Evolutionary conservation across 305 asterid genomes (phyloP).

Genomic region (Solanum aculeatissimum): DNA sequence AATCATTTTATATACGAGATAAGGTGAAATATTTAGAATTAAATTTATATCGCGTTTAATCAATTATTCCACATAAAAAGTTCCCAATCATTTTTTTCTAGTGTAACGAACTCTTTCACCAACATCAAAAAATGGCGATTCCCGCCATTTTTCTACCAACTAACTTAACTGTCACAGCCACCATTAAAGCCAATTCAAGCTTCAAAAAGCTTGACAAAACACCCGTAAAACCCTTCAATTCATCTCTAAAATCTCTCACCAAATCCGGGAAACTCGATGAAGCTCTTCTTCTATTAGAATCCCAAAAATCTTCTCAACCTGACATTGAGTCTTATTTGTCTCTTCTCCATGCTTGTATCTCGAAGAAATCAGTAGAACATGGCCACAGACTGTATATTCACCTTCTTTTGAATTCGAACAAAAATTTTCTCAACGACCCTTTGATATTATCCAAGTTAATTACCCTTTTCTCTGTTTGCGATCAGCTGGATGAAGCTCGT

Average conservation of each 20-base stretch:
- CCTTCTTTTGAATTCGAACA: constrained; percentile 16
- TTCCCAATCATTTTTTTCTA: background rate
- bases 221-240: constrained; percentile 4
- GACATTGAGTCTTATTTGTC: constrained; percentile 16
- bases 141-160: constrained; percentile 21
- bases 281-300: constrained; percentile 24
- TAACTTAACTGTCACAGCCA: constrained; percentile 10
- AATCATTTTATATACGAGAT: background rate
- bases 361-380: constrained; percentile 24
- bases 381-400: constrained; percentile 25
- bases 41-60: background rate
- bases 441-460: constrained; percentile 27
- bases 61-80: background rate
- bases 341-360: constrained; percentile 35
- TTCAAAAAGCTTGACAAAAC: constrained; percentile 1
- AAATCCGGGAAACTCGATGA: constrained; percentile 33
- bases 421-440: constrained; percentile 20
- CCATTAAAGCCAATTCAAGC: constrained; percentile 18
- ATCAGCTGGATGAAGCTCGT: constrained; percentile 27
- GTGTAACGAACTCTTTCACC: background rate
- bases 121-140: constrained; percentile 6
- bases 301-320: constrained; percentile 2
- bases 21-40: background rate
- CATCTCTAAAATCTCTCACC: constrained; percentile 27
- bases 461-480: constrained; percentile 37